Evolutionary conservation across 2,329 filamentous ascomycete species (phyloP), one percentile per base, ranked within the genome.

Genomic region (Beauveria sp.): DNA sequence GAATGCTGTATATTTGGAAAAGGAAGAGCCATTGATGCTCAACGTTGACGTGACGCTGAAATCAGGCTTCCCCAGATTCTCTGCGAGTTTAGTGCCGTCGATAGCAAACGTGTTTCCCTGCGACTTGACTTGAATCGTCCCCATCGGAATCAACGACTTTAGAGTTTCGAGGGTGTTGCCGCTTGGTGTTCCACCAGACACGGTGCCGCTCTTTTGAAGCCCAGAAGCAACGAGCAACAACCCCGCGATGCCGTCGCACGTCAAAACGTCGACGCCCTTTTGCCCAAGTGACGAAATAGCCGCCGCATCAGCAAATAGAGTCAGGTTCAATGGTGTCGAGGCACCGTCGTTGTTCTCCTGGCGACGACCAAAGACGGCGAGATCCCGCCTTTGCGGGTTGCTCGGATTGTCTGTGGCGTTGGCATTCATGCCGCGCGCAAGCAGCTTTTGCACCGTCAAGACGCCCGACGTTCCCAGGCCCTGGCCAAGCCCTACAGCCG

Each of bases 381-480:
- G 14, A n/a, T 43, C 47, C 4, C 38, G 58, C 1, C 28, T n/a
- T n/a, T 61, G 50, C 16, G 51, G 14, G 28, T 42, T 38, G 49
- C 12, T 30, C 9, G n/a, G 5, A 30, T n/a, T 52, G 50, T 14
- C 34, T 6, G 34, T 14, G 5, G 9, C 1, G 14, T 16, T 38
- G 18, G 5, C 10, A 34, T 58, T 54, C 63, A 66, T 58, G 5
- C 66, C 64, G 14, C 62, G 20, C 8, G 65, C 64, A 7, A 74
- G 40, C 3, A 75, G 64, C 61, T 70, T 66, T 40, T 70, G 68
- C 5, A 66, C 66, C 3, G 73, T 66, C 14, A 73, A 58, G 2
- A 73, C 69, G 6, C 70, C 73, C 40, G 74, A 70, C 3, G 69
- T 70, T 0, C 73, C 72, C 4, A 75, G 65, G 0, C 74, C 73